These are phyloP conservation scores for Lasiodiplodia sp. DNA, from an alignment of 2,329 filamentous ascomycete species.

Conservation along the genomic window DNA sequence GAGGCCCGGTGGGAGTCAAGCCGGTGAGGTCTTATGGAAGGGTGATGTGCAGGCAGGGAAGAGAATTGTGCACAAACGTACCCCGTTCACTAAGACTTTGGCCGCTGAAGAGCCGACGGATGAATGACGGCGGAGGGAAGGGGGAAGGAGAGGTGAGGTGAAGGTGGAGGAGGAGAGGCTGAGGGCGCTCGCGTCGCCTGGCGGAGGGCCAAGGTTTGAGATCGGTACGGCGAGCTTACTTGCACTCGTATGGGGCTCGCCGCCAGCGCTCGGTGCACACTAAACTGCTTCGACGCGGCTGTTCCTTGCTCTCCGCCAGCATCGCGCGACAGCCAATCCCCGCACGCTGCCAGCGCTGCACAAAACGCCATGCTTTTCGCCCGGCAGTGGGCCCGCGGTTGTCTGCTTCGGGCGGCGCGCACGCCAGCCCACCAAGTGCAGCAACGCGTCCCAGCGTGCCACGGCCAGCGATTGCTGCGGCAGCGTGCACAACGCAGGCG, in stretches of 20 bases:
- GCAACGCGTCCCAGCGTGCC: slow-evolving; percentile 23
- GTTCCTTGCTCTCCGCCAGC: slow-evolving; percentile 32
- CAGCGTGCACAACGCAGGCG: slow-evolving; percentile 15
- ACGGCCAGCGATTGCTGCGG: slow-evolving; percentile 10
- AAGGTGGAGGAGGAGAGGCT: slow-evolving; percentile 38
- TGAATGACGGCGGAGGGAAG: slow-evolving; percentile 33
- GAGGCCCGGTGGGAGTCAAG: slow-evolving; percentile 18
- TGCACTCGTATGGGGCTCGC: slow-evolving; percentile 33
- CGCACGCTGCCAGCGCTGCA: slow-evolving; percentile 28
- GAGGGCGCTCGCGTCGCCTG: slow-evolving; percentile 33
- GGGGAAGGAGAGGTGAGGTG: slow-evolving; percentile 33
- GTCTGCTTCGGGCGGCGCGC: slow-evolving; percentile 21
- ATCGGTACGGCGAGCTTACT: slow-evolving; percentile 31
- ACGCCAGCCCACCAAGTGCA: slow-evolving; percentile 18
- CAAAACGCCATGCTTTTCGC: slow-evolving; percentile 30
- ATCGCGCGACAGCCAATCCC: slow-evolving; percentile 32
- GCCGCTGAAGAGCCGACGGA: slow-evolving; percentile 31
- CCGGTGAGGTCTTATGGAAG: slow-evolving; percentile 29
- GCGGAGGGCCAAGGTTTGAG: slow-evolving; percentile 28
- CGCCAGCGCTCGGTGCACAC: slow-evolving; percentile 23
- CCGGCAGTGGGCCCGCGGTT: slow-evolving; percentile 15
- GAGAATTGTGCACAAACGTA: slow-evolving; percentile 30
- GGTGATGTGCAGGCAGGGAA: slow-evolving; percentile 29
- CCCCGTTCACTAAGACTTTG: slow-evolving; percentile 31
- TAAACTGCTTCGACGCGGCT: slow-evolving; percentile 30